phyloP scores from a whole-genome alignment of 805 yeast species.

The Nakazawaea ishiwadae region DNA sequence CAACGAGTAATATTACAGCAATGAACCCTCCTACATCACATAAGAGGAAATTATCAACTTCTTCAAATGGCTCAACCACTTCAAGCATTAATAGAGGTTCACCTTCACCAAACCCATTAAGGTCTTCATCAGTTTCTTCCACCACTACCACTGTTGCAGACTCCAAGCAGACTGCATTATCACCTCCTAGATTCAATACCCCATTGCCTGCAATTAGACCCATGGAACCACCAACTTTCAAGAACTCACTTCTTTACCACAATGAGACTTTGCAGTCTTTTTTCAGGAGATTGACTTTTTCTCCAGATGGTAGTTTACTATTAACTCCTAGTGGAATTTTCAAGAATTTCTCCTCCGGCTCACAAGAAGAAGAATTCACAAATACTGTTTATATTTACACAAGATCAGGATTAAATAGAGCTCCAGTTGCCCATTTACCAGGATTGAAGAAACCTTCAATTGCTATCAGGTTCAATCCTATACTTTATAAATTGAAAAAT shows the following conservation, averaged over 20 bases:
- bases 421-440: conserved; percentile 78
- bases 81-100: conserved; percentile 14
- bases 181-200: conserved; percentile 19
- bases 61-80: conserved; percentile 26
- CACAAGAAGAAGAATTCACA: conserved; percentile 30
- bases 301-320: conserved; percentile 85
- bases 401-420: conserved; percentile 57
- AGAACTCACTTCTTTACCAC: conserved; percentile 56
- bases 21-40: conserved; percentile 21
- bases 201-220: conserved; percentile 45
- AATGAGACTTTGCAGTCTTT: conserved; percentile 88
- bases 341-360: conserved; percentile 22
- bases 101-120: conserved; percentile 4
- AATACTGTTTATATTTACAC: conserved; percentile 81
- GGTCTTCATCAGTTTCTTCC: conserved; percentile 4
- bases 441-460: conserved; percentile 81
- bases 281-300: conserved; percentile 78
- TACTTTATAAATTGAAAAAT: conserved; percentile 39
- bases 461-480: conserved; percentile 75
- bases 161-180: conserved; percentile 10
- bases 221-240: conserved; percentile 31
- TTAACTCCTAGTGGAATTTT: conserved; percentile 74
- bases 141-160: neutral
- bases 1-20: conserved; percentile 6
- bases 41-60: conserved; percentile 39